Percentiles rank a stretch among this genome's conserved stretches.
Conservation (phyloP, 352 stramenopile genomes). For the Globisporangium echinulatum region DNA sequence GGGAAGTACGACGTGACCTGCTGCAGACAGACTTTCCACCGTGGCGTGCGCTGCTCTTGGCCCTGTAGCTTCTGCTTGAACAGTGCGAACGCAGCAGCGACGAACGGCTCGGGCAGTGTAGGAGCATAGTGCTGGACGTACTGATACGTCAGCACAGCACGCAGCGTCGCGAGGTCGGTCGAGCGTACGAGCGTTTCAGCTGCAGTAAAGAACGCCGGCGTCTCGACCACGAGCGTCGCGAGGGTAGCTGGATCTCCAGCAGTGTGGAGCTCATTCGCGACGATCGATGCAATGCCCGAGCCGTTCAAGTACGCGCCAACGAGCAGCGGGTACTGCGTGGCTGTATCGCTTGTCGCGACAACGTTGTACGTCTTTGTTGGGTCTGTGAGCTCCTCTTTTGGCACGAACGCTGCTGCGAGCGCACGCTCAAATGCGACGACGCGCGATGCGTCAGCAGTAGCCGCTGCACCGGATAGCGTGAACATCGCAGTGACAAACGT, state of each 20-base stretch:
- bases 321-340: slow-evolving; percentile 40
- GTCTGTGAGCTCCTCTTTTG: slow-evolving; percentile 86
- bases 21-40: slow-evolving; percentile 87
- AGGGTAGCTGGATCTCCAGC: too few species aligned
- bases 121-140: slow-evolving; percentile 34
- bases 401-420: slow-evolving; percentile 81
- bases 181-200: slow-evolving; percentile 41
- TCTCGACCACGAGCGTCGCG: slow-evolving; percentile 46
- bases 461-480: slow-evolving; percentile 33
- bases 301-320: slow-evolving; percentile 52
- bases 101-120: slow-evolving; percentile 62
- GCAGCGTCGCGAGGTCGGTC: slow-evolving; percentile 39
- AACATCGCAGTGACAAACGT: slow-evolving; percentile 77
- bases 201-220: slow-evolving; percentile 44
- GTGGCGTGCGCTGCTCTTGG: slow-evolving; percentile 78
- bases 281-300: slow-evolving; percentile 22
- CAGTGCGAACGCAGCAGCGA: slow-evolving; percentile 89
- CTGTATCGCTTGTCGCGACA: slow-evolving; percentile 55
- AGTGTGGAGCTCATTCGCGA: slow-evolving; percentile 12
- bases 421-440: slow-evolving; percentile 84
- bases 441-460: slow-evolving; percentile 28
- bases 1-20: slow-evolving; percentile 44
- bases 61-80: slow-evolving; percentile 72
- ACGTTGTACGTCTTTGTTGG: slow-evolving; percentile 88
- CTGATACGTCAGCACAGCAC: slow-evolving; percentile 48